Conservation (phyloP, 768 basidiomycete genomes). For the Trametes gibbosa region DNA sequence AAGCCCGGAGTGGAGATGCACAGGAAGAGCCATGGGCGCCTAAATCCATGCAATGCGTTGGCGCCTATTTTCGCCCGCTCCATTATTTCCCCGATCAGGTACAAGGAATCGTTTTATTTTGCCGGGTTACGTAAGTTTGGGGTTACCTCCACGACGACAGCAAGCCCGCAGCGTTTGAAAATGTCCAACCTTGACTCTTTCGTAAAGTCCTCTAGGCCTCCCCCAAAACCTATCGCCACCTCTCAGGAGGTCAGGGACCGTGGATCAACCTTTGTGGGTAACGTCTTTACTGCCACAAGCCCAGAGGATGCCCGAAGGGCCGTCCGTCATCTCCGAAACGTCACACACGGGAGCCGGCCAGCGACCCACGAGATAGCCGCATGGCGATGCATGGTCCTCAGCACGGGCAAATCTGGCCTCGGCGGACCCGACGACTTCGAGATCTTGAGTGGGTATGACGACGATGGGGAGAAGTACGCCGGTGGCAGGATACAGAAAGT, state of each 20-base stretch:
- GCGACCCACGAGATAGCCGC: conserved; percentile 75
- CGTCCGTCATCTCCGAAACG: conserved; percentile 51
- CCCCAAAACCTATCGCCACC: conserved; percentile 46
- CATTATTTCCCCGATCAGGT: no score
- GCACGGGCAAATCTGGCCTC: conserved; percentile 61
- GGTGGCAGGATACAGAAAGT: conserved; percentile 59
- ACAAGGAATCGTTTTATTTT: no score
- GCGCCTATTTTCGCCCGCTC: no score
- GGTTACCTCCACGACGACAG: no score
- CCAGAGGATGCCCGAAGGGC: conserved; percentile 49
- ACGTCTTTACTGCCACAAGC: conserved; percentile 54
- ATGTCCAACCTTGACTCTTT: conserved; percentile 53
- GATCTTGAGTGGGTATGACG: conserved; percentile 57
- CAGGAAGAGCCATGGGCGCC: neutral
- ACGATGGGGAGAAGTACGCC: conserved; percentile 78
- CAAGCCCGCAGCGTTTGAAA: no score
- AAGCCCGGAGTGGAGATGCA: neutral
- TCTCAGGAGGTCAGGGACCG: conserved; percentile 79
- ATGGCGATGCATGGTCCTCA: conserved; percentile 76
- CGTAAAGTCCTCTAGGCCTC: conserved; percentile 43
- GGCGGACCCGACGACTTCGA: conserved; percentile 76
- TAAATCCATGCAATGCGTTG: no score
- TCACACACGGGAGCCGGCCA: conserved; percentile 54
- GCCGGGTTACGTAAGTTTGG: no score
- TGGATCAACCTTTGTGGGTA: conserved; percentile 68